Evolutionary conservation across 2,329 filamentous ascomycete species (phyloP).

Genomic region (Cladosporium sp.): DNA sequence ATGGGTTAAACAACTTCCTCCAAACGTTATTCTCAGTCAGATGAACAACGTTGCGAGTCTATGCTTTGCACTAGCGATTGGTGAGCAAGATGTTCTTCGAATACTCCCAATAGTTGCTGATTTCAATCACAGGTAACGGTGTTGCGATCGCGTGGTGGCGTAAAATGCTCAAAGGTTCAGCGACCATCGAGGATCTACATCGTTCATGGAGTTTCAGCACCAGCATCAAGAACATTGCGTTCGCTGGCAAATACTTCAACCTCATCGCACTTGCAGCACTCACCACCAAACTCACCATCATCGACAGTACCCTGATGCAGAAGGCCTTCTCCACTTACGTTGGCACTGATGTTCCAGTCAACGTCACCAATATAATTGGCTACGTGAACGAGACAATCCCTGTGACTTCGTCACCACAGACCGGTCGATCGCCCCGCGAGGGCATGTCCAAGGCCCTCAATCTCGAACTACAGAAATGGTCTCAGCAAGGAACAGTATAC

Average conservation of each 20-base stretch:
- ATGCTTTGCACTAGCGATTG: constrained; percentile 30
- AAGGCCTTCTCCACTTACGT: constrained; percentile 25
- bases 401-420: constrained; percentile 19
- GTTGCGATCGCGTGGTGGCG: constrained; percentile 35
- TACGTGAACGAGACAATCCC: constrained; percentile 27
- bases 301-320: constrained; percentile 32
- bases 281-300: constrained; percentile 31
- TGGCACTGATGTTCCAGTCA: constrained; percentile 5
- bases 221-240: constrained; percentile 27
- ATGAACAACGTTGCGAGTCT: constrained; percentile 29
- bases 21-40: constrained; percentile 28
- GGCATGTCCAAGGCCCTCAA: constrained; percentile 10
- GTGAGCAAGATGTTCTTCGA: too few relatives aligned
- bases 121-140: constrained; percentile 23
- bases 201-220: constrained; percentile 30
- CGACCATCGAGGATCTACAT: constrained; percentile 31
- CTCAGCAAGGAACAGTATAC: constrained; percentile 23
- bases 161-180: constrained; percentile 28
- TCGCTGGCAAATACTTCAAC: constrained; percentile 33
- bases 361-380: constrained; percentile 17
- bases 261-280: constrained; percentile 33
- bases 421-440: not conserved
- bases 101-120: too few relatives aligned
- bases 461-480: constrained; percentile 24
- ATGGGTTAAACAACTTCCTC: constrained; percentile 29